phyloP scores from a whole-genome alignment of 164 flowering plant genomes.

The Platanus orientalis region DNA sequence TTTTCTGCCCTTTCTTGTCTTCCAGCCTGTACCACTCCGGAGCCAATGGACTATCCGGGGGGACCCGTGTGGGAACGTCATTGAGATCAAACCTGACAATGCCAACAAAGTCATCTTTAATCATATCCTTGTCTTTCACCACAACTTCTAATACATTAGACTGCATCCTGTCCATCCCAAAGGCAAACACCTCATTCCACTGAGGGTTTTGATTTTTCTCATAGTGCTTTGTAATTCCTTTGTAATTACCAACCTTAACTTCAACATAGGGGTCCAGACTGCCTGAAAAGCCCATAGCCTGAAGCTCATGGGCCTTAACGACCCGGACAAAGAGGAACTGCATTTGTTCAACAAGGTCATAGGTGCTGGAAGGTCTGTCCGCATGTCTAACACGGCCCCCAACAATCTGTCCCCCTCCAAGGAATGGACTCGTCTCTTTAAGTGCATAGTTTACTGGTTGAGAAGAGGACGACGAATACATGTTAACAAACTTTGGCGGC shows the following conservation, averaged over 20 bases:
- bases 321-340: constrained; percentile 84
- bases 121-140: constrained; percentile 77
- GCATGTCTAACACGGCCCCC: constrained; percentile 76
- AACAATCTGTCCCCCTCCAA: constrained; percentile 91
- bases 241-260: constrained; percentile 84
- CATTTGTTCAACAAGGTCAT: constrained; percentile 93
- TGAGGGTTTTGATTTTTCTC: constrained; percentile 76
- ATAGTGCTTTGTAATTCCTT: constrained; percentile 70
- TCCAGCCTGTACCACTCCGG: constrained; percentile 87
- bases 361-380: constrained; percentile 67
- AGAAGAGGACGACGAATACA: constrained; percentile 55
- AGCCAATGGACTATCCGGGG: constrained; percentile 95
- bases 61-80: constrained; percentile 81
- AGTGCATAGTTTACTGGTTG: constrained; percentile 80
- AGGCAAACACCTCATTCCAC: constrained; percentile 92
- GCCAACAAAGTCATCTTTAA: constrained; percentile 89
- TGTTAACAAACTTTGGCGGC: constrained; percentile 58
- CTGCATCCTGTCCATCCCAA: constrained; percentile 77
- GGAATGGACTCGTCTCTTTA: constrained; percentile 93
- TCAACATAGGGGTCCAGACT: constrained; percentile 91
- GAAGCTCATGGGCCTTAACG: constrained; percentile 87
- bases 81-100: constrained; percentile 71
- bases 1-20: constrained; percentile 72
- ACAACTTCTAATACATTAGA: constrained; percentile 73
- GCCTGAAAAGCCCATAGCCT: constrained; percentile 78